Evolutionary conservation across 495 filamentous ascomycete genomes (phyloP), one percentile per base, ranked within the genome.

Genomic region (Wilcoxina mikolae): DNA sequence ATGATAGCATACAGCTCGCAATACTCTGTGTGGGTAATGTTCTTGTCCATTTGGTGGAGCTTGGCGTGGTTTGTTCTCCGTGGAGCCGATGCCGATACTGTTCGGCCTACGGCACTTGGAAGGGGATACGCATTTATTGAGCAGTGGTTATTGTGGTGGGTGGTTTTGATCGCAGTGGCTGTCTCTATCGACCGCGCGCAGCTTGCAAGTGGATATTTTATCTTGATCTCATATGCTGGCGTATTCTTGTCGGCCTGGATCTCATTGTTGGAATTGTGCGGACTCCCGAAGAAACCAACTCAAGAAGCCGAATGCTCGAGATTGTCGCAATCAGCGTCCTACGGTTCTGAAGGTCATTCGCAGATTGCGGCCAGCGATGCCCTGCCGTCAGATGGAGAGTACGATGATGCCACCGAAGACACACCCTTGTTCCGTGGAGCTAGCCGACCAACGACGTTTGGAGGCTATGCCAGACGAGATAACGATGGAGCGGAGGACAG

Each of bases 11-110:
- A 95, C 68, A 85, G 86, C 67, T 89, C 81, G 60, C 75, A 79
- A 56, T 95, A 88, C 58, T 75, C 85, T 1, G 85, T 95, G 0
- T 84, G 81, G 81, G 79, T 78, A 53, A 93, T 90, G 83, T 84
- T 87, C 76, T 59, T 95, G 1, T 81, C 83, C 15, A 74, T 83
- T 15, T 96, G 86, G 75, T 76, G 89, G 59, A 79, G 81, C 57
- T 57, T 82, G 23, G 81, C 83, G 23, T 98, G 90, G 90, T 80
- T 87, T 48, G 74, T 94, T 50, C 83, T 89, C 59, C 76, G 83
- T 5, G 82, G 86, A 3, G 83, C 86, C 12, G 84, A 91, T 65
- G 83, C 86, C 15, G 84, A 91, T 65, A 83, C 79, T 57, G 77
- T 82, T 4, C 76, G 88, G n/a, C 89, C 90, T 10, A 87, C 83